These are phyloP conservation scores for Coniochaeta ligniaria DNA, from an alignment of 2,329 filamentous ascomycete species.

Conservation along the genomic window DNA sequence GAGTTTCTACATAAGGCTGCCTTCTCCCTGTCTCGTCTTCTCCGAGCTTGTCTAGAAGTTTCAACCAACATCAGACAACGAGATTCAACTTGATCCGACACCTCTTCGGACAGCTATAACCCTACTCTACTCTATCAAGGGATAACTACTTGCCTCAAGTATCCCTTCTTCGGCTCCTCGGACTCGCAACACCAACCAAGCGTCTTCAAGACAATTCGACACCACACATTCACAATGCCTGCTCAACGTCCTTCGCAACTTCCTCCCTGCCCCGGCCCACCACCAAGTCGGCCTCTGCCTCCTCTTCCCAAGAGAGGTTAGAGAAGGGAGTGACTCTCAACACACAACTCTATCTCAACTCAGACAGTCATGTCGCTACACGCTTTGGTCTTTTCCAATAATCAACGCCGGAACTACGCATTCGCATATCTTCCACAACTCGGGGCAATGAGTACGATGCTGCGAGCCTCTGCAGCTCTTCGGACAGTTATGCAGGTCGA, in stretches of 20 bases:
- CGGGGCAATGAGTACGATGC: neutral
- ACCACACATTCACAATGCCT: constrained; percentile 35
- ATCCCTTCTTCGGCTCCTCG: neutral
- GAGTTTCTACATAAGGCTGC: constrained; percentile 3
- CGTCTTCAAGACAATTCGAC: constrained; percentile 1
- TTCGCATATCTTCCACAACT: neutral
- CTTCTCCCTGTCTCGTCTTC: neutral
- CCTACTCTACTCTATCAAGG: neutral
- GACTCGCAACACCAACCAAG: constrained; percentile 2
- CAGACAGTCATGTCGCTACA: neutral
- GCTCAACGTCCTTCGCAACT: constrained; percentile 58
- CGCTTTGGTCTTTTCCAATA: neutral
- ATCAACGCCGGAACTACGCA: neutral
- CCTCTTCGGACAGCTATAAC: neutral
- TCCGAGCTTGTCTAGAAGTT: neutral
- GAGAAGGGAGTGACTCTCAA: constrained; percentile 8
- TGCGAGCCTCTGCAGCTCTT: neutral
- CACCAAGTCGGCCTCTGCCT: constrained; percentile 57
- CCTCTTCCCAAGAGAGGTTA: constrained; percentile 57
- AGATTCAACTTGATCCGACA: neutral
- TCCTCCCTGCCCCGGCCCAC: constrained; percentile 60
- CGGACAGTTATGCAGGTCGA: neutral
- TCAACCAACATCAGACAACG: neutral
- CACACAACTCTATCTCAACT: neutral
- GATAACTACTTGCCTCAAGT: neutral